Conservation (phyloP, 140 eudicot species). For the Stevia rebaudiana region DNA sequence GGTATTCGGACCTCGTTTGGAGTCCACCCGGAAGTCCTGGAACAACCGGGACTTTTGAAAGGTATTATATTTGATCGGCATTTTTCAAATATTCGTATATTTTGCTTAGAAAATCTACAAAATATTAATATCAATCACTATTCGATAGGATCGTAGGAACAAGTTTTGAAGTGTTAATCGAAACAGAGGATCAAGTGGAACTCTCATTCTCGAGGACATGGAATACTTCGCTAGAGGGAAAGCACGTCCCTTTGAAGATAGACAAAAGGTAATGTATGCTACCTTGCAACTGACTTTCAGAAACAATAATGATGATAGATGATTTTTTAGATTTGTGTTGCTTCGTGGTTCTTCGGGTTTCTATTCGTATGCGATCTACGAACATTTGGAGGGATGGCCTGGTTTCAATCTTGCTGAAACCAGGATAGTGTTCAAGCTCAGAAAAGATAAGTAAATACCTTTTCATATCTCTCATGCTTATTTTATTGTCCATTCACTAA, state of each 20-base stretch:
- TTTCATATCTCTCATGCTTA: no score
- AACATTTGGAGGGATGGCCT: conserved; percentile 55
- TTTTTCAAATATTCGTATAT: no score
- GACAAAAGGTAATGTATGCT: conserved; percentile 42
- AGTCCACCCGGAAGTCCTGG: conserved; percentile 36
- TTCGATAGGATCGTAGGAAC: conserved; percentile 43
- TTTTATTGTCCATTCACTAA: no score
- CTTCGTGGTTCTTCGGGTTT: conserved; percentile 71
- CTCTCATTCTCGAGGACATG: conserved; percentile 69
- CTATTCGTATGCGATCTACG: conserved; percentile 59
- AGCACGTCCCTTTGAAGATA: conserved; percentile 49
- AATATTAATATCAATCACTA: no score
- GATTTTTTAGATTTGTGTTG: conserved; percentile 48
- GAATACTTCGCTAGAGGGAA: conserved; percentile 47
- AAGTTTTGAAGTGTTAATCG: conserved; percentile 42
- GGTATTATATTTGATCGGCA: conserved; percentile 16
- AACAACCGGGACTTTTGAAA: conserved; percentile 40
- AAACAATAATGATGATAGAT: neutral
- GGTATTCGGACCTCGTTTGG: conserved; percentile 84
- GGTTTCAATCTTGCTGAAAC: conserved; percentile 62
- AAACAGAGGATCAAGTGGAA: conserved; percentile 58
- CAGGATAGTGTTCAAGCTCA: conserved; percentile 52
- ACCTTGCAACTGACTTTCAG: neutral
- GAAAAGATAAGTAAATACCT: conserved; percentile 43
- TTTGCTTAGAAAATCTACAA: neutral